phyloP scores from a whole-genome alignment of 2,329 filamentous ascomycete species.

The Microcyclosporella mali region DNA sequence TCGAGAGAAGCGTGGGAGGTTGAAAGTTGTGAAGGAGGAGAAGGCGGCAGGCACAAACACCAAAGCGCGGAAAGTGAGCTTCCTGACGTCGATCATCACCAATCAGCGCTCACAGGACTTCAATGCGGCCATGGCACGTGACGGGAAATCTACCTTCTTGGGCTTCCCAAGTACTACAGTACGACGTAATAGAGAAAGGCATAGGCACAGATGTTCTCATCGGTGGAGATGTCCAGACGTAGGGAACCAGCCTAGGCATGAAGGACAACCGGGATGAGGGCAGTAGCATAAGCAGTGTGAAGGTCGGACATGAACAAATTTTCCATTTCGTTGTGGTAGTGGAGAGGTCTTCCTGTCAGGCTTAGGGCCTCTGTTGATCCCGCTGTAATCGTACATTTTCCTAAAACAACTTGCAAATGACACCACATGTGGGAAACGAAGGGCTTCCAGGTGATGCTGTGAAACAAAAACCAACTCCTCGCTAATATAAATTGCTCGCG shows the following conservation, averaged over 20 bases:
- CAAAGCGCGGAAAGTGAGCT: not conserved
- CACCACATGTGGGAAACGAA: slow-evolving; percentile 2
- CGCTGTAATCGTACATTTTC: slow-evolving; percentile 4
- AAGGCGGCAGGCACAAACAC: not conserved
- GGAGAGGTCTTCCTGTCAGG: slow-evolving; percentile 15
- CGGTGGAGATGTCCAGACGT: too few species aligned
- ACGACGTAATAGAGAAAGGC: too few species aligned
- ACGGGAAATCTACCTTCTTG: too few species aligned
- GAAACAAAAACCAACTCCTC: slow-evolving; percentile 10
- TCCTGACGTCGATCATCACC: too few species aligned
- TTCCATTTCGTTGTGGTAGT: slow-evolving; percentile 3
- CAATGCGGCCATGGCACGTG: too few species aligned
- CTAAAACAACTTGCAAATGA: not conserved
- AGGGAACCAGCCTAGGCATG: too few species aligned
- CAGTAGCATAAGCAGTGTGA: too few species aligned
- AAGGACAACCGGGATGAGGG: too few species aligned
- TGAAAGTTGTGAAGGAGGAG: not conserved
- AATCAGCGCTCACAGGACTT: too few species aligned
- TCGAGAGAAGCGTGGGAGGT: not conserved
- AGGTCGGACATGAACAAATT: not conserved
- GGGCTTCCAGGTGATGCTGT: not conserved
- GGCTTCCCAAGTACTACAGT: too few species aligned
- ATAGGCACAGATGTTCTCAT: too few species aligned
- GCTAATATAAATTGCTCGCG: slow-evolving; percentile 3
- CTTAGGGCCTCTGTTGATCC: slow-evolving; percentile 17